Evolutionary conservation across 192 early-diverging fungal species (phyloP).

Genomic region (Coemansia sp.): DNA sequence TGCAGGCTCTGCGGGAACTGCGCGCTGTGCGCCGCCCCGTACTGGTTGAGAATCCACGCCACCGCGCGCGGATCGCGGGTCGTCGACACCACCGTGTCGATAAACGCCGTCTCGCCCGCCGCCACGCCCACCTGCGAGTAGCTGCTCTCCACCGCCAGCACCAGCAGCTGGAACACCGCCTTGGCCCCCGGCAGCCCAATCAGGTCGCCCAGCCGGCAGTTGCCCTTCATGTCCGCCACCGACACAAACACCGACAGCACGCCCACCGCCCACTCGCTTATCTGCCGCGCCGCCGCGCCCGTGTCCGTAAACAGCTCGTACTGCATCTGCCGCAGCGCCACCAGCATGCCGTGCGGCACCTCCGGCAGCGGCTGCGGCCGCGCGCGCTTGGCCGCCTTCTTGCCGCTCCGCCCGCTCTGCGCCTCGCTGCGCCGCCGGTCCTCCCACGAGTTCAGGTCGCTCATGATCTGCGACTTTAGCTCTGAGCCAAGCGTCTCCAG

Average conservation of each 20-base stretch:
- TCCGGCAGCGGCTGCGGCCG: constrained; percentile 29
- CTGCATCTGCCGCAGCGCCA: constrained; percentile 22
- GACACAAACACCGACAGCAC: constrained; percentile 39
- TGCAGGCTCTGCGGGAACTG: constrained; percentile 31
- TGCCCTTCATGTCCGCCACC: constrained; percentile 41
- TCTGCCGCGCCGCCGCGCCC: not conserved
- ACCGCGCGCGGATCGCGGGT: constrained; percentile 33
- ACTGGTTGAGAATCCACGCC: constrained; percentile 39
- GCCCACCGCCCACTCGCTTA: constrained; percentile 28
- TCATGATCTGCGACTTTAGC: constrained; percentile 48
- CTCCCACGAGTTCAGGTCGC: constrained; percentile 42
- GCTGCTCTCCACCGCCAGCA: constrained; percentile 24
- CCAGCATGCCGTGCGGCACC: constrained; percentile 14
- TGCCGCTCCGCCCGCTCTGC: constrained; percentile 8
- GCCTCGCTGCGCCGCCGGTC: constrained; percentile 29
- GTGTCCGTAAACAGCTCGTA: constrained; percentile 5
- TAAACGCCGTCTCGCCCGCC: constrained; percentile 16
- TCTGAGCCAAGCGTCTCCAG: constrained; percentile 28
- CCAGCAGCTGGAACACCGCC: constrained; percentile 30
- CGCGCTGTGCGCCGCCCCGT: constrained; percentile 14
- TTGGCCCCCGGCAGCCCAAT: constrained; percentile 21
- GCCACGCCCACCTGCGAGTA: constrained; percentile 9
- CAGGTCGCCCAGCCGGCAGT: constrained; percentile 27
- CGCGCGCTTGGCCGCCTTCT: constrained; percentile 12
- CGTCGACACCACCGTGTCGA: constrained; percentile 7